These are phyloP conservation scores for Luvunga scandens DNA, from an alignment of 345 rosid species.

Conservation along the genomic window DNA sequence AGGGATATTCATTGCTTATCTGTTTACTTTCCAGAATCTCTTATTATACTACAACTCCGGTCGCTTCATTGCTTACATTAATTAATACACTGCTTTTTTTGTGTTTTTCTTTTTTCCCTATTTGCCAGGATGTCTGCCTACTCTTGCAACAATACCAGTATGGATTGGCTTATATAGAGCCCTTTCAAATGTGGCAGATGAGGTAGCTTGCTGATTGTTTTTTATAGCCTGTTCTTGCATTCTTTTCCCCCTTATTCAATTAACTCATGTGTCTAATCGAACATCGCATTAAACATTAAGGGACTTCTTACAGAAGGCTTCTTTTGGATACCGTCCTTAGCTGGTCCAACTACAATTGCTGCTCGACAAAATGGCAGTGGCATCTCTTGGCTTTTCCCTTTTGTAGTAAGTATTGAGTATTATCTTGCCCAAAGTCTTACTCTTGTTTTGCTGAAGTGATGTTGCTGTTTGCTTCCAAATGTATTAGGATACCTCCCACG, in stretches of 20 bases:
- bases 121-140: slow-evolving; percentile 79
- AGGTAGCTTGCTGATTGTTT: slow-evolving; percentile 41
- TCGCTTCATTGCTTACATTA: not conserved
- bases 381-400: slow-evolving; percentile 93
- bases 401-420: slow-evolving; percentile 49
- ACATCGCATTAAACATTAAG: slow-evolving; percentile 34
- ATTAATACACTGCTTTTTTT: not conserved
- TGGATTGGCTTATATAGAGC: slow-evolving; percentile 99
- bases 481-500: not conserved
- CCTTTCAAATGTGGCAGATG: slow-evolving; percentile 93
- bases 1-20: not conserved
- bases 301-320: slow-evolving; percentile 98
- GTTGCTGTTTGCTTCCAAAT: not conserved
- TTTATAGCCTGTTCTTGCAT: not conserved
- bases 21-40: not conserved
- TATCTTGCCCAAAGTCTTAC: not conserved
- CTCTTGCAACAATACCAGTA: slow-evolving; percentile 94
- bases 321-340: slow-evolving; percentile 96
- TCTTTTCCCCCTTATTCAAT: not conserved
- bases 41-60: not conserved
- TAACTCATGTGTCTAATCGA: slow-evolving; percentile 15
- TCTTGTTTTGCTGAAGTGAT: not conserved
- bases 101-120: not conserved
- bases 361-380: slow-evolving; percentile 85
- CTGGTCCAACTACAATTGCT: slow-evolving; percentile 92